Conservation (phyloP, 73 alveolate genomes). For the Paramecium caudatum region DNA sequence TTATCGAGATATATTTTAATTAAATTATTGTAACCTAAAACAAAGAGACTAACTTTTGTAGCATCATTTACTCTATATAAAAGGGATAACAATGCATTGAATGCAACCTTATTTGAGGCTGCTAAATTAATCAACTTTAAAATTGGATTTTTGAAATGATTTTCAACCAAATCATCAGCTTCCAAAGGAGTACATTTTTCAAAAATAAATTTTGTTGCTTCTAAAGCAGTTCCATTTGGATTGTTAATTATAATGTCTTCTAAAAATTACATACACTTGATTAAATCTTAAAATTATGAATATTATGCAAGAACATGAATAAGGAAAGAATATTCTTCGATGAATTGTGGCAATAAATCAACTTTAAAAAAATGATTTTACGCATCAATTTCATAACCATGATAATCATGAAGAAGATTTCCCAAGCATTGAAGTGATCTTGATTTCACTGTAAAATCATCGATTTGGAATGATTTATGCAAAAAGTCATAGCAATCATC, state of each 20-base stretch:
- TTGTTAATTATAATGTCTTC: neutral
- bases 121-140: neutral
- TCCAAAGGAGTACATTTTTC: constrained; percentile 37
- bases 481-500: neutral
- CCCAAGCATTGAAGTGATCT: neutral
- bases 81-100: constrained; percentile 6
- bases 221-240: neutral
- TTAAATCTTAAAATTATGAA: neutral
- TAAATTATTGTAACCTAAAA: neutral
- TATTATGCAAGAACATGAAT: neutral
- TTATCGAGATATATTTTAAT: neutral
- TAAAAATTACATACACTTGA: constrained; percentile 15
- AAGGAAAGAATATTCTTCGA: constrained; percentile 5
- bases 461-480: neutral
- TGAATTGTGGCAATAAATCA: neutral
- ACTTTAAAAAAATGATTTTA: neutral
- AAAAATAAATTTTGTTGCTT: neutral
- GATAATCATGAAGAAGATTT: neutral
- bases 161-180: neutral
- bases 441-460: neutral
- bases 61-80: constrained; percentile 33
- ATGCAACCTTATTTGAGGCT: neutral
- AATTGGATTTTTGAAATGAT: neutral
- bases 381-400: neutral
- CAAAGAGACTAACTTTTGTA: neutral